A percentile compares a stretch with the other conserved stretches of the same genome.
These are phyloP conservation scores for Thymus mandschuricus DNA, from an alignment of 257 asterid species.

Conservation along the genomic window DNA sequence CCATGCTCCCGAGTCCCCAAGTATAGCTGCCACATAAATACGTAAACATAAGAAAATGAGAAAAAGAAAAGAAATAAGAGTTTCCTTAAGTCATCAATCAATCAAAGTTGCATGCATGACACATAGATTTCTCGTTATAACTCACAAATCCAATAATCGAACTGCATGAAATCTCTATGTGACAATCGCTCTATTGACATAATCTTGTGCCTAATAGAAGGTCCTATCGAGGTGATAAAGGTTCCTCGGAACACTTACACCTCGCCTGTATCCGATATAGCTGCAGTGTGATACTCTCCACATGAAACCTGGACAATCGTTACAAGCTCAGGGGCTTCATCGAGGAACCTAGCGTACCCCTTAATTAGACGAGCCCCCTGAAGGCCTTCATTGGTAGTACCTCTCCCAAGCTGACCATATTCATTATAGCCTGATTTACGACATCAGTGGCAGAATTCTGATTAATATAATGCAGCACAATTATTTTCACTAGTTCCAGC, in stretches of 20 bases:
- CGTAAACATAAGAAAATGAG: conserved; percentile 9
- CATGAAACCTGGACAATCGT: conserved; percentile 88
- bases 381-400: conserved; percentile 92
- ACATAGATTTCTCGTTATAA: not conserved
- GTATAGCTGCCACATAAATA: conserved; percentile 63
- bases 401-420: conserved; percentile 99
- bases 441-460: conserved; percentile 53
- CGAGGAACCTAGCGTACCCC: conserved; percentile 85
- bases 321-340: conserved; percentile 96
- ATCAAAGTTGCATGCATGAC: not conserved
- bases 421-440: conserved; percentile 96
- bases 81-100: not conserved
- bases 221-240: conserved; percentile 33
- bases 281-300: conserved; percentile 96
- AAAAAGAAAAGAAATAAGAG: no score
- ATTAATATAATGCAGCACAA: conserved; percentile 45
- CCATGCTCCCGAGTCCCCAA: conserved; percentile 98
- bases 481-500: conserved; percentile 35
- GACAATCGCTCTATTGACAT: conserved; percentile 30
- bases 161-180: conserved; percentile 12
- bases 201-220: conserved; percentile 46
- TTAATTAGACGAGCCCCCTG: conserved; percentile 86
- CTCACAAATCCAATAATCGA: conserved; percentile 1
- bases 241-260: conserved; percentile 86
- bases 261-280: conserved; percentile 89